These are phyloP conservation scores for Hygrophorus pudorinus DNA, from an alignment of 768 basidiomycete species.

Conservation along the genomic window DNA sequence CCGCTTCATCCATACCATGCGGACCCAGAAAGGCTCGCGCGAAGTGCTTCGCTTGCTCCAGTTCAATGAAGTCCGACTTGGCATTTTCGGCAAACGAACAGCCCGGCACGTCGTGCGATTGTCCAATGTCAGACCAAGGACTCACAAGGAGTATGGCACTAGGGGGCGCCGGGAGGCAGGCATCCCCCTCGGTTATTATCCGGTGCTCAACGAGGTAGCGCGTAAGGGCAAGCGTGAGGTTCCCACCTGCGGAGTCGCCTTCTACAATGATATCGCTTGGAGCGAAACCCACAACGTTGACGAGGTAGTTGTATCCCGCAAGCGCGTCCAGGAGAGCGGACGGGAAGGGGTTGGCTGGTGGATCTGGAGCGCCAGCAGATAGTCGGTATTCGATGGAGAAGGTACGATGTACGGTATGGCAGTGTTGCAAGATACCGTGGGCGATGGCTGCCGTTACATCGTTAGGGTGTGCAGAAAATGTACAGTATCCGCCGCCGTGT, in stretches of 20 bases:
- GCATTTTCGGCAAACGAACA: constrained; percentile 26
- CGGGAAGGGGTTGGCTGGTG: constrained; percentile 53
- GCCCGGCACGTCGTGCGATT: constrained; percentile 26
- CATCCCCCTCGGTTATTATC: constrained; percentile 12
- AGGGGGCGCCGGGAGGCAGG: constrained; percentile 33
- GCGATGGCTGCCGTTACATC: constrained; percentile 36
- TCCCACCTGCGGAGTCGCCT: constrained; percentile 75
- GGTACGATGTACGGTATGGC: constrained; percentile 31
- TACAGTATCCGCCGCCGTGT: constrained; percentile 55
- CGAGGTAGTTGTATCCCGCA: constrained; percentile 64
- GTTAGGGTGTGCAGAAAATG: constrained; percentile 36
- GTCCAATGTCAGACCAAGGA: constrained; percentile 44
- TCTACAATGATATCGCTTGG: constrained; percentile 55
- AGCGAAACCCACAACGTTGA: constrained; percentile 43
- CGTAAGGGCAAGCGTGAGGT: constrained; percentile 54
- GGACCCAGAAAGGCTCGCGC: constrained; percentile 36
- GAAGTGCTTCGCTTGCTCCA: constrained; percentile 20
- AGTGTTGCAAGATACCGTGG: constrained; percentile 35
- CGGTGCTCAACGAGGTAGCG: constrained; percentile 51
- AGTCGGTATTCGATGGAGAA: constrained; percentile 69
- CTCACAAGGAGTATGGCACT: constrained; percentile 43
- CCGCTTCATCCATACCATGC: constrained; percentile 35
- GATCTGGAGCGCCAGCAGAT: constrained; percentile 33
- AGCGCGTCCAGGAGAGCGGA: constrained; percentile 66
- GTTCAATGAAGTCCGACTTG: constrained; percentile 28